phyloP scores from a whole-genome alignment of 176 grass and related monocot genomes.

The Lolium rigidum region DNA sequence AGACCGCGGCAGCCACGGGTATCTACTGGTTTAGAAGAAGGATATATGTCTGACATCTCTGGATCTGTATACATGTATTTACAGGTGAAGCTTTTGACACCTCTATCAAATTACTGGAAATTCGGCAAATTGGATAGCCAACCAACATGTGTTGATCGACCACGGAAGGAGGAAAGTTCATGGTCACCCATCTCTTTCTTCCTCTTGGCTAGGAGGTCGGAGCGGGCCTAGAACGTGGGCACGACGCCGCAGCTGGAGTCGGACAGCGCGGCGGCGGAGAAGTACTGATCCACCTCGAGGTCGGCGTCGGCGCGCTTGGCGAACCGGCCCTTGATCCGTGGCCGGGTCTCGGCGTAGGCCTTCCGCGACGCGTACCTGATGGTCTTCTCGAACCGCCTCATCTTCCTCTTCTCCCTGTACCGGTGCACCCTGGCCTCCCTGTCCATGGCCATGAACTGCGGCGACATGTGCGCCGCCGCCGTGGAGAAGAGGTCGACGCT shows the following conservation, averaged over 20 bases:
- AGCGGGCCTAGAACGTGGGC: constrained; percentile 50
- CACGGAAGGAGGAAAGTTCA: background rate
- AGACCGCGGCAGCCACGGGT: background rate
- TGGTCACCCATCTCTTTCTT: background rate
- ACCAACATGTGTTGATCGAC: constrained; percentile 8
- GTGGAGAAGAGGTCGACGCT: constrained; percentile 30
- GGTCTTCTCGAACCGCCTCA: constrained; percentile 73
- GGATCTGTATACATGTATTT: constrained; percentile 2
- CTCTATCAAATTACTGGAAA: constrained; percentile 1
- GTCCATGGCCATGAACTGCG: constrained; percentile 37
- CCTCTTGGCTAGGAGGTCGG: background rate
- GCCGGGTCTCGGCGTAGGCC: constrained; percentile 72
- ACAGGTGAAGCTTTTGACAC: constrained; percentile 16
- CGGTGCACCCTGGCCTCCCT: constrained; percentile 69
- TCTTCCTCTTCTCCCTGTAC: constrained; percentile 84
- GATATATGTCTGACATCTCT: background rate
- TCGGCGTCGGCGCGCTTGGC: constrained; percentile 59
- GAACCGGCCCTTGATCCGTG: constrained; percentile 73
- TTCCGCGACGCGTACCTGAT: constrained; percentile 79
- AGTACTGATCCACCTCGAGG: constrained; percentile 44
- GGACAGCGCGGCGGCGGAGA: constrained; percentile 23
- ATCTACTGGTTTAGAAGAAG: constrained; percentile 3
- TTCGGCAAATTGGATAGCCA: constrained; percentile 23
- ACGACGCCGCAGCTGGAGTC: constrained; percentile 61
- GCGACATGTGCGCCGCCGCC: constrained; percentile 13